These are phyloP conservation scores for Oryza coarctata DNA, from an alignment of 176 grass and related monocot species.

Conservation along the genomic window DNA sequence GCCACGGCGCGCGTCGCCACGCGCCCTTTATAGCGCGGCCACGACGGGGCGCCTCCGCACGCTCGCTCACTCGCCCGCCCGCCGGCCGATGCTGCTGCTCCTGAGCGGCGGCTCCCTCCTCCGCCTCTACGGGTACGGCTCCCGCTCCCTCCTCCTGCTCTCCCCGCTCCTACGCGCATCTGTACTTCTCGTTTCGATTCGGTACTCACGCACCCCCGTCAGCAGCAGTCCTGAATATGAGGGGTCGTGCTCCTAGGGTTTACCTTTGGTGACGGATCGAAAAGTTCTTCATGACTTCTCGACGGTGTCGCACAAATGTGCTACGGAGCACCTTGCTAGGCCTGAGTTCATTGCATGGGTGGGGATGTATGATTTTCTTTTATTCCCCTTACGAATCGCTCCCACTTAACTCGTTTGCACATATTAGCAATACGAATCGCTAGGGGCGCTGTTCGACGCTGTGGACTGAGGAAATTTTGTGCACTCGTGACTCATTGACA, in stretches of 20 bases:
- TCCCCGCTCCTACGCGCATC: conserved; percentile 17
- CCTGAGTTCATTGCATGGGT: background rate
- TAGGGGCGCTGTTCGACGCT: background rate
- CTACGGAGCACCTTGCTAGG: background rate
- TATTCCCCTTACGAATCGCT: background rate
- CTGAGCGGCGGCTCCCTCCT: conserved; percentile 41
- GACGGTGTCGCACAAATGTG: background rate
- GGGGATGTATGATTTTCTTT: background rate
- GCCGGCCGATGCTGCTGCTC: conserved; percentile 49
- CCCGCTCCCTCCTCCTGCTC: background rate
- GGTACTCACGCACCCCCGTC: conserved; percentile 3
- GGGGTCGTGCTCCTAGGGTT: background rate
- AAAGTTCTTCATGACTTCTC: background rate
- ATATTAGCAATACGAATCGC: background rate
- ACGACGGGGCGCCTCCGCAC: conserved; percentile 27
- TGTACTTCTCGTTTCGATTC: conserved; percentile 17
- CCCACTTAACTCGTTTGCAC: background rate
- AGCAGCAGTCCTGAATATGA: background rate
- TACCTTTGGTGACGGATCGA: background rate
- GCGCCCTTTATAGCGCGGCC: background rate
- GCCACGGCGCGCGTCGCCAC: background rate
- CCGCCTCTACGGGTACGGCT: conserved; percentile 27
- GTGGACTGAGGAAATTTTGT: background rate
- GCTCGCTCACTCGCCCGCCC: background rate
- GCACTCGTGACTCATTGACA: background rate